Conservation (phyloP, 2,329 filamentous ascomycete species). For the Geoglossum cookeanum region DNA sequence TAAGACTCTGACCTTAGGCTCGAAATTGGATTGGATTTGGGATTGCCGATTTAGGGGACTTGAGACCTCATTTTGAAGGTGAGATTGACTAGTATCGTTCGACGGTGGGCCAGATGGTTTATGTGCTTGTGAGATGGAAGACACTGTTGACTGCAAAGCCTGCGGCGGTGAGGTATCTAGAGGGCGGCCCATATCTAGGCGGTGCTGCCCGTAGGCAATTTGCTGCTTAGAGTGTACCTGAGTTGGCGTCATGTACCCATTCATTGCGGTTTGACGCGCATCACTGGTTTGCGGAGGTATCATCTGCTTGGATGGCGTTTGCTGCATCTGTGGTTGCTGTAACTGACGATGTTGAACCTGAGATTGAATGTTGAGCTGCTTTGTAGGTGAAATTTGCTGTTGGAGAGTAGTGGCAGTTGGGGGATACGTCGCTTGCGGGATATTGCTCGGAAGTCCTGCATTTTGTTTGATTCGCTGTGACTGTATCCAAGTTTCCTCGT, state of each 20-base stretch:
- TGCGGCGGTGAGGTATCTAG: neutral
- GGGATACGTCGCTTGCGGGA: conserved; percentile 22
- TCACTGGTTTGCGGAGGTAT: conserved; percentile 28
- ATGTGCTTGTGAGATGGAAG: neutral
- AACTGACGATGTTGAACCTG: conserved; percentile 9
- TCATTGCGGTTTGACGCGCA: conserved; percentile 27
- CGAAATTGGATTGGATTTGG: conserved; percentile 19
- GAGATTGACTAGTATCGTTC: neutral
- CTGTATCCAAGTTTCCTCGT: conserved; percentile 49
- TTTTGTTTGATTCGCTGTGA: conserved; percentile 32
- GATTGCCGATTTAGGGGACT: conserved; percentile 13
- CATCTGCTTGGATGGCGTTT: conserved; percentile 21
- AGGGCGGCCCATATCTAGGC: conserved; percentile 5
- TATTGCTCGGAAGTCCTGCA: conserved; percentile 24
- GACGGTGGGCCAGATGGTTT: neutral
- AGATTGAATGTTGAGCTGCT: conserved; percentile 7
- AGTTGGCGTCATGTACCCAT: conserved; percentile 30
- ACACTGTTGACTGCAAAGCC: neutral
- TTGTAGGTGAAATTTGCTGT: conserved; percentile 3
- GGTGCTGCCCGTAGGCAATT: conserved; percentile 2
- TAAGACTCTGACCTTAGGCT: conserved; percentile 28
- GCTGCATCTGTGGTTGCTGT: conserved; percentile 24
- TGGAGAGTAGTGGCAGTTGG: conserved; percentile 10
- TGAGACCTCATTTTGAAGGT: neutral
- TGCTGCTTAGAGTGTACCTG: conserved; percentile 4